Conservation (phyloP, 129 eudicot species). For the Saussurea involucrata region DNA sequence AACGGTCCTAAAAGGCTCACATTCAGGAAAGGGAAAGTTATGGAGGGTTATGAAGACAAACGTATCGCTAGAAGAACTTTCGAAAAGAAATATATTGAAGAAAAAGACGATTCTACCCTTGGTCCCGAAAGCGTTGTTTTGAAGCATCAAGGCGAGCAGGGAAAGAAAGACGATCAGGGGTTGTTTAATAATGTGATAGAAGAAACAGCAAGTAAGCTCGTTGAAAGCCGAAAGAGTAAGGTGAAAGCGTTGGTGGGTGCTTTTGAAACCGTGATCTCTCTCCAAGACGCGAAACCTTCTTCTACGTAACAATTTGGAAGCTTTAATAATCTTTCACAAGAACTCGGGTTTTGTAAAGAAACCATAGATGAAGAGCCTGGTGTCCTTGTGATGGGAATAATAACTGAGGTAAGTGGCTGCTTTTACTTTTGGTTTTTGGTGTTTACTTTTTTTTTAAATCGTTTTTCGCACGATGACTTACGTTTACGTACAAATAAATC, state of each 20-base stretch:
- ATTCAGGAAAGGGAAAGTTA: conserved; percentile 17
- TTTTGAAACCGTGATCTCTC: conserved; percentile 89
- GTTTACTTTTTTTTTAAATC: background rate
- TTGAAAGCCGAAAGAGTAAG: conserved; percentile 77
- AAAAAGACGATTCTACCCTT: conserved; percentile 2
- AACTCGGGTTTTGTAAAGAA: conserved; percentile 28
- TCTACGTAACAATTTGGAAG: background rate
- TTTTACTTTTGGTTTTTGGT: background rate
- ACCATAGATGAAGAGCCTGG: conserved; percentile 24
- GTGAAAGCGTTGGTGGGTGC: conserved; percentile 98
- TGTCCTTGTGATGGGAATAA: conserved; percentile 15
- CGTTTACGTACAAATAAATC: conserved; percentile 8
- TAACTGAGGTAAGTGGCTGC: conserved; percentile 17
- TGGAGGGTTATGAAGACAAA: conserved; percentile 5
- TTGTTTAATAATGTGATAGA: conserved; percentile 80
- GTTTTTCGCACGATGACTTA: conserved; percentile 2
- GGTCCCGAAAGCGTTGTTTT: conserved; percentile 50
- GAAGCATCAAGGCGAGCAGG: conserved; percentile 80
- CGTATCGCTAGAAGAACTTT: conserved; percentile 27
- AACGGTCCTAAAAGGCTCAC: conserved; percentile 14
- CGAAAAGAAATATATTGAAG: conserved; percentile 31
- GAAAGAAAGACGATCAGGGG: conserved; percentile 66
- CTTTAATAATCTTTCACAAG: conserved; percentile 1
- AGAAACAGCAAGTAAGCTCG: conserved; percentile 90
- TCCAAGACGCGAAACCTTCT: conserved; percentile 60